A percentile compares a stretch with the other conserved stretches of the same genome.
These are phyloP conservation scores for Huntiella moniliformis DNA, from an alignment of 2,329 filamentous ascomycete species.

Conservation along the genomic window DNA sequence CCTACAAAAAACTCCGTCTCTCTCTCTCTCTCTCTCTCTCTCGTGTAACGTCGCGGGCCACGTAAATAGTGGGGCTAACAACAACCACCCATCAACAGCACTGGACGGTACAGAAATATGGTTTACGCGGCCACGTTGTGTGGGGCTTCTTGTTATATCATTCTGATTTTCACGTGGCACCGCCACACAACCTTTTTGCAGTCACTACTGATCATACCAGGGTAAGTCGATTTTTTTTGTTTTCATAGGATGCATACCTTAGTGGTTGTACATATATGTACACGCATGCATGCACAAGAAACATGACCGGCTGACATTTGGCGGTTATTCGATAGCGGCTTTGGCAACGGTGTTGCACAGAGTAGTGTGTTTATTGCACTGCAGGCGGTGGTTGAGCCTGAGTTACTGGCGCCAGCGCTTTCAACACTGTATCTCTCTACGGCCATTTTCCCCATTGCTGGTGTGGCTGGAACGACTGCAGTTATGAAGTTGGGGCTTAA, in stretches of 20 bases:
- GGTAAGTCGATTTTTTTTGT: not conserved
- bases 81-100: constrained; percentile 19
- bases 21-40: no score
- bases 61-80: not conserved
- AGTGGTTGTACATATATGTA: not conserved
- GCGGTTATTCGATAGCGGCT: constrained; percentile 14
- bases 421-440: constrained; percentile 23
- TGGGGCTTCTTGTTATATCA: constrained; percentile 29
- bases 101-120: constrained; percentile 39
- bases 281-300: not conserved
- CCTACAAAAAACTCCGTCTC: not conserved
- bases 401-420: constrained; percentile 23
- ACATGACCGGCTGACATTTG: not conserved
- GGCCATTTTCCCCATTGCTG: constrained; percentile 22
- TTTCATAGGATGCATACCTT: not conserved
- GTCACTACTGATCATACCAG: constrained; percentile 39
- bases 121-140: constrained; percentile 31
- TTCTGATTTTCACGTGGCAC: constrained; percentile 39
- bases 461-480: constrained; percentile 22
- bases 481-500: constrained; percentile 16
- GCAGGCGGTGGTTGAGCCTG: constrained; percentile 21
- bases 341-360: constrained; percentile 23
- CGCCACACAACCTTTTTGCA: constrained; percentile 36
- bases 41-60: not conserved
- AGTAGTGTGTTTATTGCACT: constrained; percentile 25